Evolutionary conservation across 2,329 filamentous ascomycete species (phyloP).

Genomic region (Davidsoniella australis): DNA sequence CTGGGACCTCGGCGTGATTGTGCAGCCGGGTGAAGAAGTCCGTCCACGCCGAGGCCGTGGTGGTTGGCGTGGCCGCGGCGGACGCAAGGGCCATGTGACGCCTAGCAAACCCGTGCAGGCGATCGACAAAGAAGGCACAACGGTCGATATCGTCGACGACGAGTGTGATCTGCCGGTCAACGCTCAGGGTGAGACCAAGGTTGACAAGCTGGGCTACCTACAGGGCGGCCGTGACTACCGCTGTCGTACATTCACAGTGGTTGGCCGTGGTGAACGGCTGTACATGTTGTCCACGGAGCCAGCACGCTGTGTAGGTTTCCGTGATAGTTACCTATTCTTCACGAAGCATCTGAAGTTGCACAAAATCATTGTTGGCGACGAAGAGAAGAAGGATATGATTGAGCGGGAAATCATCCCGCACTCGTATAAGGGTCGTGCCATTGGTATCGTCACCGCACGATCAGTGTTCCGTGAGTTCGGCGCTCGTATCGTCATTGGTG

Average conservation of each 20-base stretch:
- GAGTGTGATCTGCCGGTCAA: slow-evolving; percentile 83
- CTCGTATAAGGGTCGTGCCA: slow-evolving; percentile 94
- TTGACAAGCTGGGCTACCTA: slow-evolving; percentile 75
- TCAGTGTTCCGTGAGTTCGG: slow-evolving; percentile 97
- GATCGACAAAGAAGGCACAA: slow-evolving; percentile 85
- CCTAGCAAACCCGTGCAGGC: slow-evolving; percentile 68
- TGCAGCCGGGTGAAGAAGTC: slow-evolving; percentile 31
- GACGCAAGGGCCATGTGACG: slow-evolving; percentile 48
- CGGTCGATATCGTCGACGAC: slow-evolving; percentile 78
- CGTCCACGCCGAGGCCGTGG: slow-evolving; percentile 49
- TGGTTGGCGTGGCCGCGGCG: slow-evolving; percentile 54
- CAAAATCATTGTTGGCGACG: slow-evolving; percentile 95
- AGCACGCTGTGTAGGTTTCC: slow-evolving; percentile 87
- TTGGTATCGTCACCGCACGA: slow-evolving; percentile 88
- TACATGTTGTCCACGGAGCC: slow-evolving; percentile 99
- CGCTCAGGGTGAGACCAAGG: slow-evolving; percentile 76
- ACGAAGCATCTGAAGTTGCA: slow-evolving; percentile 91
- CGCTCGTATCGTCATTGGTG: slow-evolving; percentile 81
- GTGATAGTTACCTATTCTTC: slow-evolving; percentile 97
- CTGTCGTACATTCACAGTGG: slow-evolving; percentile 85
- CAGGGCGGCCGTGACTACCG: slow-evolving; percentile 78
- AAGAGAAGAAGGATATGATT: slow-evolving; percentile 95
- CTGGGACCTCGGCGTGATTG: slow-evolving; percentile 49
- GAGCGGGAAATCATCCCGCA: slow-evolving; percentile 90
- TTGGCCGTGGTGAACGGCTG: slow-evolving; percentile 63